Base-by-base conservation (phyloP, 495 filamentous ascomycete genomes). In the Rhypophila decipiens region DNA sequence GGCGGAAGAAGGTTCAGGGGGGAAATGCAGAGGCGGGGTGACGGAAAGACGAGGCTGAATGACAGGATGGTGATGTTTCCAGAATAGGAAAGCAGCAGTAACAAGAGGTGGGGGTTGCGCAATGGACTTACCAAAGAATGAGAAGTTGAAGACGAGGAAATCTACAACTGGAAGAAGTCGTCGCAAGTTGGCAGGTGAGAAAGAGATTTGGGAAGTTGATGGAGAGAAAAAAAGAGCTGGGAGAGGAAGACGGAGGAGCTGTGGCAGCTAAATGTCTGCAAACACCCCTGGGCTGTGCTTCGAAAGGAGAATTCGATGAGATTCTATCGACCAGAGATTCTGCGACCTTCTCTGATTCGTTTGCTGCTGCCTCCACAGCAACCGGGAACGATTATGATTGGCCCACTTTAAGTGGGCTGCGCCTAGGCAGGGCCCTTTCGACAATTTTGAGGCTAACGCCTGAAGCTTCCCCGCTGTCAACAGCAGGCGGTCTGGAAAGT, bases 311-410 rank as follows among this genome's bases (percentile, higher is more conserved):
- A 60, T 67, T 67, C 64, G 39, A 67, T 57, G 59, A 54, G 64
- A 61, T 67, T 67, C 64, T 65, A 67, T 61, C 56, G 50, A 34
- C 55, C 58, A 57, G 51, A 57, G n/a, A 47, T 60, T 62, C 61
- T 49, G 39, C 50, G 51, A 37, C 42, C 45, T 61, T 58, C 59
- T 50, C 42, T 65, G 57, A 61, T 60, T 65, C 55, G 62, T 37
- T 56, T 59, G 53, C 34, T 44, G 12, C 40, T 33, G 53, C 57
- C 53, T 56, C 60, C 63, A 58, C 60, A 59, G 56, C 54, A 53
- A 59, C 52, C 20, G 13, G 22, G 17, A 7, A 9, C 0, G 11
- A 3, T 9, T 24, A 27, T 66, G 50, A 64, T 66, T 66, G 63
- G 63, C 36, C 40, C 10, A 15, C 35, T 36, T 43, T 15, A 9